phyloP scores from a whole-genome alignment of 352 stramenopile species.

The Elongisporangium undulatum region DNA sequence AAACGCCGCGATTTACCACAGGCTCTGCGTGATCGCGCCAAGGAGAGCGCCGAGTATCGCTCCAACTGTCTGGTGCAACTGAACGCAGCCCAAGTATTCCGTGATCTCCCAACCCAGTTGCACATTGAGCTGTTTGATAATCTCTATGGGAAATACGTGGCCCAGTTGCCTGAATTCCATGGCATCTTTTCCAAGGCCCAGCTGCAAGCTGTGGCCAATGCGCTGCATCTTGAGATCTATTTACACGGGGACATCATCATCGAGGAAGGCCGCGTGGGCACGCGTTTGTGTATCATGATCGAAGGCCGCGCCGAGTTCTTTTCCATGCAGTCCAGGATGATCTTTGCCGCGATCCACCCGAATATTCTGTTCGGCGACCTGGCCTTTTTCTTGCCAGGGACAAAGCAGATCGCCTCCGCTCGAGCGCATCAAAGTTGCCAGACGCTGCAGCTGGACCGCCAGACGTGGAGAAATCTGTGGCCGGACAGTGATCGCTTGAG shows the following conservation, averaged over 20 bases:
- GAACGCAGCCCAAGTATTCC: slow-evolving; percentile 11
- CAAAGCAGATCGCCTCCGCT: slow-evolving; percentile 10
- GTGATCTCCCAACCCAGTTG: slow-evolving; percentile 9
- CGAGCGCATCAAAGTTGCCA: slow-evolving; percentile 16
- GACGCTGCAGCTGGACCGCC: slow-evolving; percentile 10
- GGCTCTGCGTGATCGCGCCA: slow-evolving; percentile 13
- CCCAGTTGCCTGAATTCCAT: slow-evolving; percentile 11
- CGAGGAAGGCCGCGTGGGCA: slow-evolving; percentile 13
- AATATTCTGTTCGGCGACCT: slow-evolving; percentile 19
- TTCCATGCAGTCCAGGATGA: slow-evolving; percentile 9
- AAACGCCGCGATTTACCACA: slow-evolving; percentile 15
- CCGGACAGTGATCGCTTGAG: slow-evolving; percentile 6
- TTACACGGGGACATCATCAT: slow-evolving; percentile 18
- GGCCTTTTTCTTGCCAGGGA: slow-evolving; percentile 16
- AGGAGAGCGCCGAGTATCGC: slow-evolving; percentile 16
- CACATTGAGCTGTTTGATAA: slow-evolving; percentile 17
- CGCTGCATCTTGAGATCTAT: slow-evolving; percentile 17
- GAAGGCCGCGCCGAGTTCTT: slow-evolving; percentile 14
- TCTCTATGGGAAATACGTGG: slow-evolving; percentile 14
- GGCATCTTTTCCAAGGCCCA: slow-evolving; percentile 8
- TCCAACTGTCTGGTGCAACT: slow-evolving; percentile 15
- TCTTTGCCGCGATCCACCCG: slow-evolving; percentile 13
- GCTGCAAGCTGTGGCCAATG: slow-evolving; percentile 12
- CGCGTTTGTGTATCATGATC: slow-evolving; percentile 16
- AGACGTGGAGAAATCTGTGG: slow-evolving; percentile 14